These are phyloP conservation scores for Dacryopinax primogenitus DNA, from an alignment of 768 basidiomycete genomes.

Conservation along the genomic window DNA sequence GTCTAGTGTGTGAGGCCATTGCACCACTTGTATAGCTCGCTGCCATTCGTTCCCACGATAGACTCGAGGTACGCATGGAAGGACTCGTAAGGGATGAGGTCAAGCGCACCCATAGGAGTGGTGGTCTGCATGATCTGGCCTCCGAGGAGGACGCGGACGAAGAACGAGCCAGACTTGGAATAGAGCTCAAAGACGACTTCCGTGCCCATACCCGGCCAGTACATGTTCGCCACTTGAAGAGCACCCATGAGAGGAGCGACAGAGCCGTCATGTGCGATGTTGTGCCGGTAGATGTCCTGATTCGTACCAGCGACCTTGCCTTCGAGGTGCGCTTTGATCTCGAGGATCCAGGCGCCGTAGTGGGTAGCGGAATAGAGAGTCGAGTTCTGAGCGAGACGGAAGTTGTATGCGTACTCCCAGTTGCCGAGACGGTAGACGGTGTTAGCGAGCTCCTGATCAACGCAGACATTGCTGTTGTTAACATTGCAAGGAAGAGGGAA, in stretches of 20 bases:
- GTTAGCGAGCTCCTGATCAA: slow-evolving; percentile 17
- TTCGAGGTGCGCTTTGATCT: slow-evolving; percentile 17
- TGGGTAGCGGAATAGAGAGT: slow-evolving; percentile 17
- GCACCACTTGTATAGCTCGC: background rate
- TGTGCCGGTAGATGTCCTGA: slow-evolving; percentile 16
- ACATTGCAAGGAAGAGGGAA: slow-evolving; percentile 20
- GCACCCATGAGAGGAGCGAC: slow-evolving; percentile 21
- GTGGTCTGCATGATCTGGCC: slow-evolving; percentile 21
- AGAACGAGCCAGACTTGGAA: slow-evolving; percentile 12
- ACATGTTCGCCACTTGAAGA: slow-evolving; percentile 18
- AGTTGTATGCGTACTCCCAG: slow-evolving; percentile 19
- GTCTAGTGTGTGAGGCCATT: background rate
- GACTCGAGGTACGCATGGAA: background rate
- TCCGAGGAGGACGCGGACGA: slow-evolving; percentile 17
- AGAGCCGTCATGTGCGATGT: slow-evolving; percentile 22
- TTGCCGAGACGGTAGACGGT: slow-evolving; percentile 18
- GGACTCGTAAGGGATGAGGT: slow-evolving; percentile 11
- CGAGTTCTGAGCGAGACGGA: slow-evolving; percentile 18
- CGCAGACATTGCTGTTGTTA: slow-evolving; percentile 17
- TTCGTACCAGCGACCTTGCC: slow-evolving; percentile 10
- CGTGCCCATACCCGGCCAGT: slow-evolving; percentile 23
- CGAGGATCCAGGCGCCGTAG: slow-evolving; percentile 19
- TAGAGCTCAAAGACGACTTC: slow-evolving; percentile 22
- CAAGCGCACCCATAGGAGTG: slow-evolving; percentile 20
- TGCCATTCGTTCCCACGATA: background rate